Conservation (phyloP, 192 early-diverging fungal species). For the Mortierella antarctica region DNA sequence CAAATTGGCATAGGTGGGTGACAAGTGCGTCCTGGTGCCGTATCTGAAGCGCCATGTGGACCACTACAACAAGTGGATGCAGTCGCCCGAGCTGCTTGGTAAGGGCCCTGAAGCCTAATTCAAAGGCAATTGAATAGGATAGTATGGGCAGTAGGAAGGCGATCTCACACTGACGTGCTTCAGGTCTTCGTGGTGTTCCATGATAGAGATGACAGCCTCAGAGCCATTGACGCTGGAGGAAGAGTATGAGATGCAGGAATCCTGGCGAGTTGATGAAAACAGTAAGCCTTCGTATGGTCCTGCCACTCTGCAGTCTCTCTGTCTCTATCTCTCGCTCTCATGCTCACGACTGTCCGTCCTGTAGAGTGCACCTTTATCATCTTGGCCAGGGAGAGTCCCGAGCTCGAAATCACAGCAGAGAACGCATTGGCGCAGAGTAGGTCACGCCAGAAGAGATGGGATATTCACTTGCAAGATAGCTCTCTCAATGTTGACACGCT, state of each 20-base stretch:
- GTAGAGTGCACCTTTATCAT: constrained; percentile 82
- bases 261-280: constrained; percentile 87
- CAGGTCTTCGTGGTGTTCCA: not conserved
- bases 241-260: constrained; percentile 94
- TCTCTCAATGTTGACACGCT: not conserved
- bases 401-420: constrained; percentile 13
- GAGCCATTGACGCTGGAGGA: constrained; percentile 93
- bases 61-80: constrained; percentile 97
- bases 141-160: no score
- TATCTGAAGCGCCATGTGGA: constrained; percentile 89
- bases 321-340: not conserved
- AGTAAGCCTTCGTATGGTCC: constrained; percentile 56
- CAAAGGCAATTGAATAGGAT: no score
- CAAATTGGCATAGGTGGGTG: constrained; percentile 63
- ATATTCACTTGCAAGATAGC: constrained; percentile 39
- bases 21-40: constrained; percentile 80
- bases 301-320: not conserved
- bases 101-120: not conserved
- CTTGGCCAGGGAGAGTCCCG: constrained; percentile 39
- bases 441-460: constrained; percentile 33
- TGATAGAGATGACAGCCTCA: constrained; percentile 91
- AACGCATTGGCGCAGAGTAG: constrained; percentile 46
- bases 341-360: not conserved
- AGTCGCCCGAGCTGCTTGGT: constrained; percentile 87
- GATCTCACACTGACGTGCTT: no score